These are phyloP conservation scores for Aurantiochytrium sp. DNA, from an alignment of 108 stramenopile genomes.

Conservation along the genomic window DNA sequence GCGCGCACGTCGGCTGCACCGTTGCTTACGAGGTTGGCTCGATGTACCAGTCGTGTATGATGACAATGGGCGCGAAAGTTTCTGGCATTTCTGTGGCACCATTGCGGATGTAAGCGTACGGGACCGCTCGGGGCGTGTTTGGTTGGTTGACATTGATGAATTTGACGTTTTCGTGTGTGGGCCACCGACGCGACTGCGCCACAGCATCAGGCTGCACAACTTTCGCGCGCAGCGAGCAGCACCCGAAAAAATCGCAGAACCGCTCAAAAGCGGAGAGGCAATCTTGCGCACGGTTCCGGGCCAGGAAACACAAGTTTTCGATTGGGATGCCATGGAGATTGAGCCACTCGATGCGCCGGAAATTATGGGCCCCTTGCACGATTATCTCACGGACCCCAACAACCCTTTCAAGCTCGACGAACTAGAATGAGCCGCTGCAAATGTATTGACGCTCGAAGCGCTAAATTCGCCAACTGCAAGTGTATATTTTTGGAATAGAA, in stretches of 20 bases:
- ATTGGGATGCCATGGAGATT: background rate
- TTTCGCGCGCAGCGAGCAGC: background rate
- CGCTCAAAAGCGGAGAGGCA: background rate
- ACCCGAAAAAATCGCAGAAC: background rate
- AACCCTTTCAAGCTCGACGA: background rate
- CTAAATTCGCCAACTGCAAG: background rate
- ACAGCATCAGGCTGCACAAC: background rate
- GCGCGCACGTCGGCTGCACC: background rate
- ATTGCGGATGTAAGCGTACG: background rate
- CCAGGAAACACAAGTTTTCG: background rate
- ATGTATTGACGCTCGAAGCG: background rate
- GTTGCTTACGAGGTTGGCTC: background rate
- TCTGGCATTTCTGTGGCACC: background rate
- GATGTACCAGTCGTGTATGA: background rate
- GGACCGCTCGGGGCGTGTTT: background rate
- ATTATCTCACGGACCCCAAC: background rate
- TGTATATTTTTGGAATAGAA: background rate
- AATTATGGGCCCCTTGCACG: background rate
- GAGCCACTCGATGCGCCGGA: background rate
- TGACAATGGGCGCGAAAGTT: background rate
- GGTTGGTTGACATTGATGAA: background rate
- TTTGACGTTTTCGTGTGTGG: background rate
- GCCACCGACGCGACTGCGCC: background rate
- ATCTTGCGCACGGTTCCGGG: background rate
- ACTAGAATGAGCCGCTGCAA: background rate